Evolutionary conservation across 345 rosid genomes (phyloP).

Genomic region (Brassica juncea): DNA sequence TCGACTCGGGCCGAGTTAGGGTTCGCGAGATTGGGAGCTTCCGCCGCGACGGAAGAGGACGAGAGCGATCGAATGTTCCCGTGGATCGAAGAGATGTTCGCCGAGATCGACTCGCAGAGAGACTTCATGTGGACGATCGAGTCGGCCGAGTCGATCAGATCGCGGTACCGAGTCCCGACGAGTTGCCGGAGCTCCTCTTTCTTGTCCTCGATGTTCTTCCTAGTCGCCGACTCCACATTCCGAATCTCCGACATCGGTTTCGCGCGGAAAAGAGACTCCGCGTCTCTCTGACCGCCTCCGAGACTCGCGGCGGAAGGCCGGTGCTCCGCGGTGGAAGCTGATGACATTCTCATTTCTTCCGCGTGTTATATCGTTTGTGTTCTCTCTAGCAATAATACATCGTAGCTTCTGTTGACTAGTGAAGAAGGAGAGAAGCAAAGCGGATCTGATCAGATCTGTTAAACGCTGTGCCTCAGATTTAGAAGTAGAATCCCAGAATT

Average conservation of each 20-base stretch:
- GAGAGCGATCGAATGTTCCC: constrained; percentile 60
- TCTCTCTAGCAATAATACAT: constrained; percentile 19
- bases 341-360: constrained; percentile 47
- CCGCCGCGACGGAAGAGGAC: constrained; percentile 48
- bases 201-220: constrained; percentile 84
- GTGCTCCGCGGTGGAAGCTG: constrained; percentile 46
- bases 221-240: constrained; percentile 65
- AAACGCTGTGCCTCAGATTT: constrained; percentile 33
- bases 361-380: constrained; percentile 11
- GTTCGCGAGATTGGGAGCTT: constrained; percentile 49
- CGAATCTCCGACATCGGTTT: constrained; percentile 82
- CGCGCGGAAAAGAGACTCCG: constrained; percentile 79
- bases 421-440: constrained; percentile 3
- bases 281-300: constrained; percentile 70
- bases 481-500: constrained; percentile 22
- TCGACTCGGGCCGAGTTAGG: constrained; percentile 44
- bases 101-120: constrained; percentile 67
- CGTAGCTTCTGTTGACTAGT: constrained; percentile 16
- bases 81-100: constrained; percentile 69
- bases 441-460: constrained; percentile 39
- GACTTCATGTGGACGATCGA: constrained; percentile 89
- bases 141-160: constrained; percentile 95
- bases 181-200: constrained; percentile 92
- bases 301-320: constrained; percentile 42
- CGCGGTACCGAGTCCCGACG: constrained; percentile 87